A percentile compares a stretch with the other conserved stretches of the same genome.
Conservation (phyloP, 768 basidiomycete species). For the Macrolepiota albuminosa region DNA sequence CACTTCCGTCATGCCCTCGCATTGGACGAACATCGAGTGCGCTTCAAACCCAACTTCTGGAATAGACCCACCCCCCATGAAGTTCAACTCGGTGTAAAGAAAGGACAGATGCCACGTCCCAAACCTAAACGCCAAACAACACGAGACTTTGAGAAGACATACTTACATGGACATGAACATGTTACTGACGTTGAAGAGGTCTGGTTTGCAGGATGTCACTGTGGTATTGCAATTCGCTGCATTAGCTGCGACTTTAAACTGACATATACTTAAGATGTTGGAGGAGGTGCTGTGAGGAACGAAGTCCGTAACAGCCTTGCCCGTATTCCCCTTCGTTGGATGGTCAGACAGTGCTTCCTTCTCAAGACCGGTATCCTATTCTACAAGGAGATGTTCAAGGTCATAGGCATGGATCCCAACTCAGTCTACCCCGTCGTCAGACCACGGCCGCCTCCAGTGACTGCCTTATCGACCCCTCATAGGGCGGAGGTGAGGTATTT, state of each 20-base stretch:
- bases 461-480: constrained; percentile 19
- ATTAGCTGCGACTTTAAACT: background rate
- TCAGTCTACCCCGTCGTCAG: constrained; percentile 41
- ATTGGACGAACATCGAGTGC: constrained; percentile 63
- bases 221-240: constrained; percentile 37
- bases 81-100: constrained; percentile 38
- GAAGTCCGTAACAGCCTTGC: constrained; percentile 55
- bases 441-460: constrained; percentile 35
- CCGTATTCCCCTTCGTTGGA: constrained; percentile 73
- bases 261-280: constrained; percentile 48
- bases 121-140: constrained; percentile 24
- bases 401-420: constrained; percentile 40
- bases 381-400: constrained; percentile 38
- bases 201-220: constrained; percentile 77
- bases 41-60: constrained; percentile 47
- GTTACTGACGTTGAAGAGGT: constrained; percentile 68
- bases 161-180: constrained; percentile 26
- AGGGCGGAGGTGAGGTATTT: constrained; percentile 15
- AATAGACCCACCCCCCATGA: constrained; percentile 39
- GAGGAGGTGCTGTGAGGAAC: constrained; percentile 65
- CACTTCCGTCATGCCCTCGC: constrained; percentile 69
- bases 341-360: constrained; percentile 62
- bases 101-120: constrained; percentile 40
- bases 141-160: constrained; percentile 38
- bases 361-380: constrained; percentile 58